Evolutionary conservation across 768 basidiomycete genomes (phyloP).

Genomic region (Tulasnella calospora): DNA sequence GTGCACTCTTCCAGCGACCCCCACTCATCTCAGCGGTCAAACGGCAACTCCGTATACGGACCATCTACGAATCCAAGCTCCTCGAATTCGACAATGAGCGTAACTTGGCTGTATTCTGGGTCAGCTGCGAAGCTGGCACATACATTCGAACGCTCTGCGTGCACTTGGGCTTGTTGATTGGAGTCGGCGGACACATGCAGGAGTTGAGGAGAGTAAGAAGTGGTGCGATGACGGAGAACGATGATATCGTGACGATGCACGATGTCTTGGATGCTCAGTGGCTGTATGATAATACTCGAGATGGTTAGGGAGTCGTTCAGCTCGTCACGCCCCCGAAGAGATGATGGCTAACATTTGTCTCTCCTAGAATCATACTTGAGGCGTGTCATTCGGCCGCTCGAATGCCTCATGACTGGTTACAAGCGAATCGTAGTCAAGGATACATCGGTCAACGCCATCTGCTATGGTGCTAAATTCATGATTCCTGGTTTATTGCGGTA

Average conservation of each 20-base stretch:
- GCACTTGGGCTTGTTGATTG: constrained; percentile 86
- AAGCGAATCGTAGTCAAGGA: constrained; percentile 99
- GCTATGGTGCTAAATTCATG: constrained; percentile 99
- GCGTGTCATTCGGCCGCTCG: constrained; percentile 88
- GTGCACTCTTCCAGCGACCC: constrained; percentile 97
- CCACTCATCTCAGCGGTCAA: constrained; percentile 99
- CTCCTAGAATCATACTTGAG: constrained; percentile 89
- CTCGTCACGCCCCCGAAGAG: not conserved
- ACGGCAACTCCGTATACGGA: constrained; percentile 93
- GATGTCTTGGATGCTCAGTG: constrained; percentile 99
- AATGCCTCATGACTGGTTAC: constrained; percentile 90
- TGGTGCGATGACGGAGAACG: constrained; percentile 95
- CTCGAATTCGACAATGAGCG: constrained; percentile 97
- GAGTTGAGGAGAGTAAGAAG: constrained; percentile 90
- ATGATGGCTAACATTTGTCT: constrained; percentile 12
- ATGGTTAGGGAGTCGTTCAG: constrained; percentile 52
- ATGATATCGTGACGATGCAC: constrained; percentile 99
- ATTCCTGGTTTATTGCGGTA: constrained; percentile 96
- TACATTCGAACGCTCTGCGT: constrained; percentile 89
- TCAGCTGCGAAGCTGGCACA: constrained; percentile 92
- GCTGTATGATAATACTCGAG: constrained; percentile 94
- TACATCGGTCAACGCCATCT: constrained; percentile 97
- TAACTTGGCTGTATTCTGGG: constrained; percentile 96
- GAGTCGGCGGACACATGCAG: constrained; percentile 99
- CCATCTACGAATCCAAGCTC: constrained; percentile 92